phyloP scores from a whole-genome alignment of 495 filamentous ascomycete species.

The Hyaloscypha hepaticicola region DNA sequence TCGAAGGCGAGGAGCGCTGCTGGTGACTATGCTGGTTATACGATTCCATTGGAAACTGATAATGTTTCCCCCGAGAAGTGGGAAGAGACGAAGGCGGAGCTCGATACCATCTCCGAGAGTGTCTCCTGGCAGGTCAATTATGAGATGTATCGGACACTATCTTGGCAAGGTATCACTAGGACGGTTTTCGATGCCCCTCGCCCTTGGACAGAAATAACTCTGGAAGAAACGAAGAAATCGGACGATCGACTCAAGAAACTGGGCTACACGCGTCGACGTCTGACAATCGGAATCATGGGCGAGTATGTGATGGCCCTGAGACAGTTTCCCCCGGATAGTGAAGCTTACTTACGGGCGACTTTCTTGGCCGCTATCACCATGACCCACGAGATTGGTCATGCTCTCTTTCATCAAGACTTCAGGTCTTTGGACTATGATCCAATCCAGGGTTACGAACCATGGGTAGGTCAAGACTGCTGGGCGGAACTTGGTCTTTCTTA shows the following conservation, averaged over 20 bases:
- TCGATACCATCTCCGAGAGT: conserved; percentile 15
- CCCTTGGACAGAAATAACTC: background rate
- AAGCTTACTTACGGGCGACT: conserved; percentile 11
- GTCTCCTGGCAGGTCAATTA: conserved; percentile 21
- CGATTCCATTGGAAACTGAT: conserved; percentile 9
- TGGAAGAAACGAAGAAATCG: background rate
- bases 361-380: conserved; percentile 25
- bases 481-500: conserved; percentile 16
- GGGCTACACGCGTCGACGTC: conserved; percentile 2
- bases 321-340: background rate
- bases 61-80: background rate
- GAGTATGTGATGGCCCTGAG: conserved; percentile 24
- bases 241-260: background rate
- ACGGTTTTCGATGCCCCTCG: background rate
- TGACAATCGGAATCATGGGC: conserved; percentile 15
- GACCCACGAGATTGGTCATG: conserved; percentile 24
- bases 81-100: conserved; percentile 5
- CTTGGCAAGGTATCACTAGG: conserved; percentile 18
- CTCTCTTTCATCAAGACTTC: conserved; percentile 19
- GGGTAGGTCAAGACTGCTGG: conserved; percentile 11
- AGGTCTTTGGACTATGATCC: conserved; percentile 2
- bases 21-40: background rate
- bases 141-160: conserved; percentile 2
- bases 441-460: conserved; percentile 4
- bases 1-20: background rate